phyloP scores from a whole-genome alignment of 352 stramenopile species.

The Thalassiosira exigua region DNA sequence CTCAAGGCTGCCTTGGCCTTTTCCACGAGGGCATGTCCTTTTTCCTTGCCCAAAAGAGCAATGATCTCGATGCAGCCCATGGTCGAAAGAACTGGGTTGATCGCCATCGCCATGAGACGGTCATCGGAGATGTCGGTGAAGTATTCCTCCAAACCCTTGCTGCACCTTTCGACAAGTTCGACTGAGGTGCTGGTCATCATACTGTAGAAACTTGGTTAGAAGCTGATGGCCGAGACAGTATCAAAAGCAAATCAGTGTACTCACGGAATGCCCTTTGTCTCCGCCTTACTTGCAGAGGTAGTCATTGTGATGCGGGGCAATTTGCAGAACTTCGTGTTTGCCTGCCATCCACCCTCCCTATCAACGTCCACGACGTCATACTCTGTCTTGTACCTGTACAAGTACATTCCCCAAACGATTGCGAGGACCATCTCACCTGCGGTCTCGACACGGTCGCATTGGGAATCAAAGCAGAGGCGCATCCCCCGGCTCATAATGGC shows the following conservation, averaged over 20 bases:
- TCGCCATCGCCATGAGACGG: constrained; percentile 2
- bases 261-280: no score
- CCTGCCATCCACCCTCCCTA: neutral
- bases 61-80: constrained; percentile 2
- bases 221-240: no score
- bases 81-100: constrained; percentile 3
- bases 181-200: neutral
- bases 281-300: no score
- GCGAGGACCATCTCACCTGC: constrained; percentile 8
- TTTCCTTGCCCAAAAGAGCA: neutral
- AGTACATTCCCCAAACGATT: neutral
- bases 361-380: constrained; percentile 6
- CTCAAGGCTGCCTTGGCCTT: neutral
- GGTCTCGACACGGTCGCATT: constrained; percentile 1
- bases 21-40: neutral
- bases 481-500: constrained; percentile 2
- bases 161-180: neutral
- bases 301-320: constrained; percentile 6
- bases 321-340: neutral
- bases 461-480: neutral
- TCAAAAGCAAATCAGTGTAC: no score
- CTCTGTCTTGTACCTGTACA: neutral
- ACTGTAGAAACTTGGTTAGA: no score
- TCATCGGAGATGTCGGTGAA: constrained; percentile 1
- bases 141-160: neutral